Base-by-base conservation (phyloP, 805 yeast genomes). In the Pichia eremophila region DNA sequence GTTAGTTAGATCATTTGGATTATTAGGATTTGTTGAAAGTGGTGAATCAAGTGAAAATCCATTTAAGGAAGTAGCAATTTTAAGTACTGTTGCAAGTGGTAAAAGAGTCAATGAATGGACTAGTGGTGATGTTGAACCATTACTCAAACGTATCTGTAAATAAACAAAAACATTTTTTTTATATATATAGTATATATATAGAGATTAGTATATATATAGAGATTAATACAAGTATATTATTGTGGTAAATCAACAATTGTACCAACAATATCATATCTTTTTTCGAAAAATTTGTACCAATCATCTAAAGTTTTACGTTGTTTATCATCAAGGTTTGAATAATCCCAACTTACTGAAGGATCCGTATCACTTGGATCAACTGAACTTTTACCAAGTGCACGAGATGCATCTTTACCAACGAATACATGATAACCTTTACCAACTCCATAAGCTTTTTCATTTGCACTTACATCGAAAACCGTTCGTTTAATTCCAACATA, bases 401-500 rank as follows among this genome's bases (percentile, higher is more conserved):
- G 68, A 34, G 86, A 77, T 22, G 86, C 85, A 55, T 87, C 96
- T 52, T 75, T 78, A 6, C 91, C 96, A 10, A 80, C 85, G 39
- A 87, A 71, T 8, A 72, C 77, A 57, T 79, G 80, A 63, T 87
- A 88, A 22, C 82, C 79, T 50, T 78, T 76, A 0, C 89, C 90
- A 3, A 83, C 82, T 0, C 95, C 96, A 60, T 87, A 87, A 38
- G 81, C 81, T 15, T 74, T 77, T 12, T 62, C 55, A 58, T 86
- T 87, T 41, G 68, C 60, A 0, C 85, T 74, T 10, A 88, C 96
- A 57, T 87, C 96, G 61, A 85, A 88, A 11, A 88, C 78, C 2
- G 71, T 72, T 19, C 95, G 93, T 51, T 81, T 79, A 56, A 87
- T 81, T 8, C 80, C 93, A 18, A 87, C 83, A 63, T 80, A 87